Percentiles rank a stretch among this genome's conserved stretches.
These are phyloP conservation scores for Colletotrichum musae DNA, from an alignment of 2,329 filamentous ascomycete genomes.

Conservation along the genomic window DNA sequence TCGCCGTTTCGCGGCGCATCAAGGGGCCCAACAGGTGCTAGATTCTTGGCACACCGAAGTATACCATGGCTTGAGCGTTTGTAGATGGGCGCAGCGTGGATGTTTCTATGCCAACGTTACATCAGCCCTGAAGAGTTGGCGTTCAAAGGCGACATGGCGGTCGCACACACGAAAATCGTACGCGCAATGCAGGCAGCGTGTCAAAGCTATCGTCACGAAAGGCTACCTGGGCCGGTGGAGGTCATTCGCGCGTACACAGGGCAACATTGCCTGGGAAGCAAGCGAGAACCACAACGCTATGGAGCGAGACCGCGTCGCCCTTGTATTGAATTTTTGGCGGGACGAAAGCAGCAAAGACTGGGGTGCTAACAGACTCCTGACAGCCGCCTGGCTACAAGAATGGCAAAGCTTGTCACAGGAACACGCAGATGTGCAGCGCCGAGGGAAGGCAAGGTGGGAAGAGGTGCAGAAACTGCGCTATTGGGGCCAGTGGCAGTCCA, in stretches of 20 bases:
- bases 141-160: constrained; percentile 25
- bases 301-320: constrained; percentile 6
- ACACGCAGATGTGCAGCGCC: constrained; percentile 5
- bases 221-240: constrained; percentile 36
- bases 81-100: constrained; percentile 29
- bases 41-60: constrained; percentile 23
- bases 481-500: constrained; percentile 41
- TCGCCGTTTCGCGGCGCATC: constrained; percentile 21
- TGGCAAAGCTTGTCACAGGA: constrained; percentile 38
- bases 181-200: constrained; percentile 34
- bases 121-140: constrained; percentile 20
- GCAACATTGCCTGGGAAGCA: constrained; percentile 26
- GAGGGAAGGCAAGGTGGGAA: constrained; percentile 20
- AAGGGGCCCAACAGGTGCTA: constrained; percentile 13
- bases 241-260: constrained; percentile 12
- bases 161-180: constrained; percentile 36
- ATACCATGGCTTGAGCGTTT: constrained; percentile 1
- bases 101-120: constrained; percentile 25
- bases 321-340: constrained; percentile 28
- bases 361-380: constrained; percentile 25
- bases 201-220: constrained; percentile 35
- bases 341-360: constrained; percentile 22
- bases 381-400: constrained; percentile 35
- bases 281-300: not conserved
- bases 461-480: constrained; percentile 30